A percentile compares a stretch with the other conserved stretches of the same genome.
These are phyloP conservation scores for Mycosphaerella sp. DNA, from an alignment of 2,329 filamentous ascomycete species.

Conservation along the genomic window DNA sequence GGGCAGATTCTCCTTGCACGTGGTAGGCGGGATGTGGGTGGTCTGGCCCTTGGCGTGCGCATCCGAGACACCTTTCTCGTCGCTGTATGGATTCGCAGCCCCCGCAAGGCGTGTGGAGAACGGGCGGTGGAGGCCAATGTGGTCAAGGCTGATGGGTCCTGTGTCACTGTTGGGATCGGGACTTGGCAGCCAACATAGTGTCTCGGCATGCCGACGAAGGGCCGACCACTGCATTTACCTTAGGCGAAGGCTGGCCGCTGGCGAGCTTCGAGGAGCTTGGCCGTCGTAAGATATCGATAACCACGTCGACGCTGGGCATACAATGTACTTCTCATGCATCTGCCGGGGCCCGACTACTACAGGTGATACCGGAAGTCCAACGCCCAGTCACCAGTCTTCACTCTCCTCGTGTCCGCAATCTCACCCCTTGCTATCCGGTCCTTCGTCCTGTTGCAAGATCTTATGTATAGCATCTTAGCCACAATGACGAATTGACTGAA, in stretches of 20 bases:
- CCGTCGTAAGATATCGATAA: neutral
- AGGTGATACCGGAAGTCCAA: constrained; percentile 14
- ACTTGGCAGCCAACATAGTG: constrained; percentile 11
- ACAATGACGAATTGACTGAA: constrained; percentile 13
- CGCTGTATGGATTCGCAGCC: constrained; percentile 4
- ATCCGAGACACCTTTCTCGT: constrained; percentile 2
- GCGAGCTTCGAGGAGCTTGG: neutral
- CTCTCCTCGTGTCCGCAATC: constrained; percentile 7
- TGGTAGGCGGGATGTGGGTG: neutral
- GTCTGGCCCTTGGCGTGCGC: constrained; percentile 4
- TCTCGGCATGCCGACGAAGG: constrained; percentile 10
- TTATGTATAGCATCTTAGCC: constrained; percentile 11
- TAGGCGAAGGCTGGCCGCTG: no score
- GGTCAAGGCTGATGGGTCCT: constrained; percentile 12
- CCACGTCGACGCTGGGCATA: neutral
- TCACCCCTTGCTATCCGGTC: constrained; percentile 8
- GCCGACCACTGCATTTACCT: neutral
- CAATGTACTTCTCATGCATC: no score
- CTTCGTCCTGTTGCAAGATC: constrained; percentile 4
- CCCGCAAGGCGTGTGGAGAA: neutral
- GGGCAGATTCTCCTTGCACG: constrained; percentile 4
- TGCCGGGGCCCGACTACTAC: no score
- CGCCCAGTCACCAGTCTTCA: constrained; percentile 14
- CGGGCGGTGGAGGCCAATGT: constrained; percentile 4
- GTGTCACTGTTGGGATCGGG: no score